Evolutionary conservation across 805 yeast species (phyloP).

Genomic region (Yarrowia phangngaensis): DNA sequence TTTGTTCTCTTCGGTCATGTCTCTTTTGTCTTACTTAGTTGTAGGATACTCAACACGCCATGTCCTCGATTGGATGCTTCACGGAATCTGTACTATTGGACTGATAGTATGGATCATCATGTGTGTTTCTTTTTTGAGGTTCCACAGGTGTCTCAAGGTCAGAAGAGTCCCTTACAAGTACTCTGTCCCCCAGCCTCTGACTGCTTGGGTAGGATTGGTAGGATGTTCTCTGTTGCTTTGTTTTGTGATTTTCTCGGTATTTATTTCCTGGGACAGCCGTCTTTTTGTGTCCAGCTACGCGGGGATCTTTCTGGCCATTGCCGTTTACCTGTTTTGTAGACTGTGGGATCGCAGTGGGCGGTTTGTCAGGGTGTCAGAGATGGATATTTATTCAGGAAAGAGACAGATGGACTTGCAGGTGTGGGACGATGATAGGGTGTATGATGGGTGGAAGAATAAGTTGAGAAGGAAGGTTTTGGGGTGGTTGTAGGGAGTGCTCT

Average conservation of each 20-base stretch:
- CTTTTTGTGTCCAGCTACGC: slow-evolving; percentile 66
- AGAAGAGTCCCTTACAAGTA: slow-evolving; percentile 53
- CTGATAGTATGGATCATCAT: slow-evolving; percentile 75
- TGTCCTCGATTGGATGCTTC: slow-evolving; percentile 64
- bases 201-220: slow-evolving; percentile 58
- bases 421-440: slow-evolving; percentile 68
- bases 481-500: slow-evolving; percentile 9
- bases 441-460: slow-evolving; percentile 25
- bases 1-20: slow-evolving; percentile 57
- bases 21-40: slow-evolving; percentile 57
- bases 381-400: slow-evolving; percentile 80
- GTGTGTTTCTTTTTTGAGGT: slow-evolving; percentile 60
- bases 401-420: slow-evolving; percentile 74
- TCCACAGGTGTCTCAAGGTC: slow-evolving; percentile 56
- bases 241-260: slow-evolving; percentile 60
- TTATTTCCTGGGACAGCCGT: slow-evolving; percentile 57
- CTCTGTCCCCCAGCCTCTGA: slow-evolving; percentile 51
- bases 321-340: slow-evolving; percentile 55
- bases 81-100: slow-evolving; percentile 69
- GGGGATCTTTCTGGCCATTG: slow-evolving; percentile 50
- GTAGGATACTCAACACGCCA: slow-evolving; percentile 54
- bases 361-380: slow-evolving; percentile 62
- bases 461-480: slow-evolving; percentile 12
- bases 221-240: slow-evolving; percentile 52
- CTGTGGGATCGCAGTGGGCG: slow-evolving; percentile 48